A percentile compares a stretch with the other conserved stretches of the same genome.
Conservation (phyloP, 352 stramenopile species). For the Globisporangium splendens region DNA sequence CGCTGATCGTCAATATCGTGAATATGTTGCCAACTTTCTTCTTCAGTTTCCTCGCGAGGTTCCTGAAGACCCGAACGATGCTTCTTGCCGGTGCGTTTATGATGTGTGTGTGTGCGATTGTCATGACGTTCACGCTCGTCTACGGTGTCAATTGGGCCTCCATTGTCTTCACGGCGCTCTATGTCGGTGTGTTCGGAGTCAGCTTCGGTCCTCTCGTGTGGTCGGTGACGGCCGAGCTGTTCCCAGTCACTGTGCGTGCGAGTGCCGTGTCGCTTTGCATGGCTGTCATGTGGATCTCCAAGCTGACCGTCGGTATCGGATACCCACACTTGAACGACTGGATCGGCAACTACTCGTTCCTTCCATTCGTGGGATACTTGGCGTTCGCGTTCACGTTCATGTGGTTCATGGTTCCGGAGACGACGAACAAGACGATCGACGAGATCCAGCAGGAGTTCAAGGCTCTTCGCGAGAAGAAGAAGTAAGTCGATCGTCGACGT, state of each 20-base stretch:
- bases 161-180: slow-evolving; percentile 45
- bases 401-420: slow-evolving; percentile 42
- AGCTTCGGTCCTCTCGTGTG: slow-evolving; percentile 49
- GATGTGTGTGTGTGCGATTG: slow-evolving; percentile 47
- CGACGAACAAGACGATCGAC: slow-evolving; percentile 46
- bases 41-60: slow-evolving; percentile 27
- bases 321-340: slow-evolving; percentile 36
- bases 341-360: slow-evolving; percentile 32
- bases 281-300: slow-evolving; percentile 35
- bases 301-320: slow-evolving; percentile 37
- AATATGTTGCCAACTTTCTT: slow-evolving; percentile 31
- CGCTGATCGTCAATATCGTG: slow-evolving; percentile 34
- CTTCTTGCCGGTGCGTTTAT: slow-evolving; percentile 32
- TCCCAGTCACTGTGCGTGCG: slow-evolving; percentile 26
- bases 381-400: slow-evolving; percentile 27
- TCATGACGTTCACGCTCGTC: slow-evolving; percentile 45
- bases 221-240: slow-evolving; percentile 26
- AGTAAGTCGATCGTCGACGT: background rate
- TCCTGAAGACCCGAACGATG: slow-evolving; percentile 52
- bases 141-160: slow-evolving; percentile 28
- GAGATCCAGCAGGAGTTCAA: slow-evolving; percentile 49
- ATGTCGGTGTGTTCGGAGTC: slow-evolving; percentile 36
- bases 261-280: slow-evolving; percentile 34
- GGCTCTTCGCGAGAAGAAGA: slow-evolving; percentile 11
- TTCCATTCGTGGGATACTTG: slow-evolving; percentile 32